Percentiles rank a stretch among this genome's conserved stretches.
phyloP scores from a whole-genome alignment of 192 early-diverging fungal species.

The Geranomyces variabilis region DNA sequence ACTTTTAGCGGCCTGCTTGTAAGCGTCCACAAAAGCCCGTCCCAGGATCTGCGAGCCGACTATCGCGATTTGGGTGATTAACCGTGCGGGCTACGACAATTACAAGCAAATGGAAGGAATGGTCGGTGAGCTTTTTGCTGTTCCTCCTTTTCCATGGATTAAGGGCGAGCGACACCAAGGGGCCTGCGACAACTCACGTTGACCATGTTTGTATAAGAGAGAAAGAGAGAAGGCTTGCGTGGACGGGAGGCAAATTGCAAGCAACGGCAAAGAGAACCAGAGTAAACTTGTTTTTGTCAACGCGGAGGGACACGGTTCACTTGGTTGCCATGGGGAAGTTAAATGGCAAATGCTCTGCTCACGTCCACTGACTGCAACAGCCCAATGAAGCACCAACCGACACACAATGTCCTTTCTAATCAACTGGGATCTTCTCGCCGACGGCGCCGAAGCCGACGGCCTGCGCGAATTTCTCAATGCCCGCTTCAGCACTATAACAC shows the following conservation, averaged over 20 bases:
- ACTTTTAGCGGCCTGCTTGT: constrained; percentile 86
- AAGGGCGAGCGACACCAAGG: not conserved
- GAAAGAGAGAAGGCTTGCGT: no score
- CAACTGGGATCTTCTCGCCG: constrained; percentile 51
- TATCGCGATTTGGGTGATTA: constrained; percentile 49
- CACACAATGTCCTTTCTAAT: constrained; percentile 61
- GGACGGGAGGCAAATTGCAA: no score
- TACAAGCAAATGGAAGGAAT: not conserved
- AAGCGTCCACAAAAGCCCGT: constrained; percentile 91
- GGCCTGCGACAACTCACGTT: not conserved
- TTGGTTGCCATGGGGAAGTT: no score
- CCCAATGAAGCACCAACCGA: no score
- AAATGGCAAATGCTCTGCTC: no score
- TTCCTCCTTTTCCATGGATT: not conserved
- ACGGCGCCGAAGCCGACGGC: constrained; percentile 45
- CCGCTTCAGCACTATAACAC: constrained; percentile 47
- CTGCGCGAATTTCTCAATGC: constrained; percentile 55
- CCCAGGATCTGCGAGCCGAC: constrained; percentile 80
- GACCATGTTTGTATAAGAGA: no score
- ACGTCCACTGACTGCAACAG: no score
- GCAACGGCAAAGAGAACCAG: no score
- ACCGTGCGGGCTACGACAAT: constrained; percentile 28
- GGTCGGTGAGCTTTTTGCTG: not conserved
- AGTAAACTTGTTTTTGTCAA: no score
- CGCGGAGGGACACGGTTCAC: no score